These are phyloP conservation scores for Coniella vitis DNA, from an alignment of 2,329 filamentous ascomycete genomes.

Conservation along the genomic window DNA sequence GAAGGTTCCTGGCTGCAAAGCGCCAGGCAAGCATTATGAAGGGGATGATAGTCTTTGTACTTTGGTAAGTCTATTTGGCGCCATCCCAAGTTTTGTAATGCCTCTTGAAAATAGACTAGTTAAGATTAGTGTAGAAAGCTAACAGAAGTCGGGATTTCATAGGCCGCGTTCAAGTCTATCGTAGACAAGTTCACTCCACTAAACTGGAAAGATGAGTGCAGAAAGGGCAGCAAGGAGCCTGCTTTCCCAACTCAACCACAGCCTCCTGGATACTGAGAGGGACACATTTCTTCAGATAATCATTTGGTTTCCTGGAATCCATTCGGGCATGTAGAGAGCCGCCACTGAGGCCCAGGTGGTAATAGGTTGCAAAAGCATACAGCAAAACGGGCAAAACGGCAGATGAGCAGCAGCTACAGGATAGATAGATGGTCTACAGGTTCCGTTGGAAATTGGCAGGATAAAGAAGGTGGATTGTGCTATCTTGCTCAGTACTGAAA, in stretches of 20 bases:
- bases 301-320: too few relatives aligned
- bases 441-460: too few relatives aligned
- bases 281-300: not conserved
- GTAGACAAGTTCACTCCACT: conserved; percentile 83
- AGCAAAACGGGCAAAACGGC: too few relatives aligned
- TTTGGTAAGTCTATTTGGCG: conserved; percentile 47
- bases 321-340: too few relatives aligned
- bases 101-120: not conserved
- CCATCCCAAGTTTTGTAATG: not conserved
- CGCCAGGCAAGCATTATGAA: conserved; percentile 71
- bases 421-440: not conserved
- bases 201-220: conserved; percentile 61
- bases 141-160: not conserved
- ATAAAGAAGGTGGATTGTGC: too few relatives aligned
- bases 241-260: conserved; percentile 42
- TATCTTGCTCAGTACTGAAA: too few relatives aligned
- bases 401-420: not conserved
- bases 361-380: too few relatives aligned
- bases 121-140: conserved; percentile 7
- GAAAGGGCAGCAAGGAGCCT: conserved; percentile 35
- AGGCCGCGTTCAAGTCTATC: conserved; percentile 86
- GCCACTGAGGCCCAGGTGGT: too few relatives aligned
- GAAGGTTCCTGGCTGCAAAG: conserved; percentile 72
- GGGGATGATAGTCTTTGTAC: conserved; percentile 90
- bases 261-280: conserved; percentile 40